Conservation (phyloP, 768 basidiomycete species). For the Mycena albidolilacea region DNA sequence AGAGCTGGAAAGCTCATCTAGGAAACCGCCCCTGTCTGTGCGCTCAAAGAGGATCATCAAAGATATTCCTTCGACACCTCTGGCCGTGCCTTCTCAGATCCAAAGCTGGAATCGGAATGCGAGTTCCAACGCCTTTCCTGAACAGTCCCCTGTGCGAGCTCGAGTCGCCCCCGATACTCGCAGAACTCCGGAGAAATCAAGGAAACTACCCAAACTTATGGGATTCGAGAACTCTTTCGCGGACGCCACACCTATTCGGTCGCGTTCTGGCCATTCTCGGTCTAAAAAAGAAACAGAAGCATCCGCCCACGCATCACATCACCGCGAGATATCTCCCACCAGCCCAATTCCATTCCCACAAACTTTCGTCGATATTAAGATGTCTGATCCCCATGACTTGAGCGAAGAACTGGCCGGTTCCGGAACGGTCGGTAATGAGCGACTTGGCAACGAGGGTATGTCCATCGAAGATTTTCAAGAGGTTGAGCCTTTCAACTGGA, state of each 20-base stretch:
- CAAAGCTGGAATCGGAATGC: conserved; percentile 51
- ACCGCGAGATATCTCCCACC: conserved; percentile 42
- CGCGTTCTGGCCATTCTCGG: conserved; percentile 37
- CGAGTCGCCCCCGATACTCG: conserved; percentile 41
- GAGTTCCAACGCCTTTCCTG: conserved; percentile 31
- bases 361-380: conserved; percentile 38
- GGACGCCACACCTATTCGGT: conserved; percentile 54
- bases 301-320: not conserved
- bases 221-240: conserved; percentile 72
- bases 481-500: conserved; percentile 65
- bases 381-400: conserved; percentile 39
- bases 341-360: conserved; percentile 40
- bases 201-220: conserved; percentile 55
- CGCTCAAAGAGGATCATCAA: conserved; percentile 57
- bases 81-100: conserved; percentile 57
- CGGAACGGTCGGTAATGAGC: not conserved
- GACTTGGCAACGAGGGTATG: conserved; percentile 42
- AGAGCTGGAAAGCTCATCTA: conserved; percentile 71
- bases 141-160: conserved; percentile 52
- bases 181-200: conserved; percentile 54
- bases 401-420: conserved; percentile 20
- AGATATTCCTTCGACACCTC: conserved; percentile 58
- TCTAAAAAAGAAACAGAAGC: conserved; percentile 28
- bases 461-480: conserved; percentile 50
- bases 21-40: conserved; percentile 64